Evolutionary conservation across 257 asterid species (phyloP).

Genomic region (Datura wrightii): DNA sequence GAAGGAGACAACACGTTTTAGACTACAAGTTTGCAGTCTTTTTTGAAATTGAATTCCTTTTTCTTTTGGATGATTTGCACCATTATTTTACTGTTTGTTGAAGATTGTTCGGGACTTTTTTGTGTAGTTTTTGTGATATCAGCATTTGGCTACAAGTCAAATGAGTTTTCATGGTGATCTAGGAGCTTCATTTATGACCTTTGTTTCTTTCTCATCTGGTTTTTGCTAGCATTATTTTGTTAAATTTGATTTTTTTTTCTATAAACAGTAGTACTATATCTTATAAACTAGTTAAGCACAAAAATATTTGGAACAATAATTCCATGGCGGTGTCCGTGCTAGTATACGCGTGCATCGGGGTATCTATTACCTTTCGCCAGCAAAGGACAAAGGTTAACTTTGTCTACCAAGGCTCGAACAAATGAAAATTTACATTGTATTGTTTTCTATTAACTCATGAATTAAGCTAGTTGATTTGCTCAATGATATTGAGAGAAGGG

Average conservation of each 20-base stretch:
- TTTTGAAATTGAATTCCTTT: not conserved
- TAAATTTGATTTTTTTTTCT: not conserved
- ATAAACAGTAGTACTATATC: not conserved
- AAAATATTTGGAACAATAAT: not conserved
- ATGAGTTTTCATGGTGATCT: not conserved
- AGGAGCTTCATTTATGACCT: slow-evolving; percentile 20
- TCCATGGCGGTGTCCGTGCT: not conserved
- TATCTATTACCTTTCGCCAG: not conserved
- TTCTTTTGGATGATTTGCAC: not conserved
- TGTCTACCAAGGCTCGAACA: not conserved
- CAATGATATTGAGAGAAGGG: not conserved
- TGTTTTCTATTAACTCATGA: not conserved
- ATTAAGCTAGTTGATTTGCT: not conserved
- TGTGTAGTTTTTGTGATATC: not conserved
- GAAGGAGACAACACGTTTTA: slow-evolving; percentile 15
- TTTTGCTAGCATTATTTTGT: not conserved
- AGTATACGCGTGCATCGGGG: too few species aligned
- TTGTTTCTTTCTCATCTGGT: slow-evolving; percentile 2
- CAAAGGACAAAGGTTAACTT: not conserved
- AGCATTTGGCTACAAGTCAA: slow-evolving; percentile 15
- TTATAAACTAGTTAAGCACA: not conserved
- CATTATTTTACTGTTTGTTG: not conserved
- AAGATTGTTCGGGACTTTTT: not conserved
- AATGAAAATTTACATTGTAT: not conserved
- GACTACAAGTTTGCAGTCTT: not conserved